These are phyloP conservation scores for Ceratocystis smalleyi DNA, from an alignment of 2,329 filamentous ascomycete species.

Conservation along the genomic window DNA sequence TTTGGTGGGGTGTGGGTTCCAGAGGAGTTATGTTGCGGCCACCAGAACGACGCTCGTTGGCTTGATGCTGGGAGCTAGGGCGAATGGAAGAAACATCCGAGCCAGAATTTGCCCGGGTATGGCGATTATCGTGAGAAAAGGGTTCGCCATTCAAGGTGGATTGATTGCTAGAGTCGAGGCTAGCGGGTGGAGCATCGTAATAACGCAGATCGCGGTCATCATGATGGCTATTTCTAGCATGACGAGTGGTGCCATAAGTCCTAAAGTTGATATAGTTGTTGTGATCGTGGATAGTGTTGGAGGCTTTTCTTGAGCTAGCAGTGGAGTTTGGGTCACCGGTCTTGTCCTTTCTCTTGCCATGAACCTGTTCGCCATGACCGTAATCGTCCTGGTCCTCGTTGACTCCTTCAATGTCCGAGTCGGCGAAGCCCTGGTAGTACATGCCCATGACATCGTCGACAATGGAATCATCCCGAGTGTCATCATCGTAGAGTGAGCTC, in stretches of 20 bases:
- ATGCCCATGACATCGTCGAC: constrained; percentile 56
- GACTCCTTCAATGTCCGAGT: constrained; percentile 23
- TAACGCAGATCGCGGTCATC: background rate
- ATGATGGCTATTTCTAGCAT: background rate
- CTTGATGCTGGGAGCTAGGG: background rate
- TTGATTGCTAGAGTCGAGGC: too few species aligned
- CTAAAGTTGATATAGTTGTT: background rate
- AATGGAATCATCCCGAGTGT: constrained; percentile 40
- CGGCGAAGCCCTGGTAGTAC: constrained; percentile 47
- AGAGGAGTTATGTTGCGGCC: constrained; percentile 14
- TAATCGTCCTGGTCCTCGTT: constrained; percentile 21
- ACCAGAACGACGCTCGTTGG: constrained; percentile 10
- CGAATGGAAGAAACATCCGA: background rate
- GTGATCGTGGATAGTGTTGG: constrained; percentile 2
- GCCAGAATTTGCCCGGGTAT: background rate
- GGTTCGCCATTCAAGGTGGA: background rate
- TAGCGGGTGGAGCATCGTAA: background rate
- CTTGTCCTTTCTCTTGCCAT: background rate
- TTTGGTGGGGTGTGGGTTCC: constrained; percentile 13
- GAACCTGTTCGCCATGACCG: background rate
- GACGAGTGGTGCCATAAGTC: background rate
- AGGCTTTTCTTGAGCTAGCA: background rate
- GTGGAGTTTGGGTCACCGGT: background rate
- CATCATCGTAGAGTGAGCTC: constrained; percentile 39
- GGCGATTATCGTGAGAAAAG: background rate